These are phyloP conservation scores for Sporothrix variecibatus DNA, from an alignment of 2,329 filamentous ascomycete genomes.

Conservation along the genomic window DNA sequence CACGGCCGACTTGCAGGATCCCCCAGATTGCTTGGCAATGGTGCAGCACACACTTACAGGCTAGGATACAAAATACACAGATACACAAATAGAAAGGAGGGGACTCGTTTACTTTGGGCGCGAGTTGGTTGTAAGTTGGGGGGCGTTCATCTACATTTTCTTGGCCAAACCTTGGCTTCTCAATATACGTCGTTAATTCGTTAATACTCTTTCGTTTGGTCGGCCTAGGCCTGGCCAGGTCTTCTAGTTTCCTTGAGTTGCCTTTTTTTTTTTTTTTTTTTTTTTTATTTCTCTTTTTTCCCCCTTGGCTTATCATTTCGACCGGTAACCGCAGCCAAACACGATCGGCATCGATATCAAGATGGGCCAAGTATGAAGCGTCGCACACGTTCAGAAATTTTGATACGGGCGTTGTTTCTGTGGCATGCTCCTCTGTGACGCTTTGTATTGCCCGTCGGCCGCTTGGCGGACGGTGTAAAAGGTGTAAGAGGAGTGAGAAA, in stretches of 20 bases:
- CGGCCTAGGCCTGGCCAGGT: background rate
- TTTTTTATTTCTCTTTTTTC: background rate
- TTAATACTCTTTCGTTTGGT: background rate
- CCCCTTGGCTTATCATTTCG: constrained; percentile 4
- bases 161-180: background rate
- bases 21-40: constrained; percentile 19
- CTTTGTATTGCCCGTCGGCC: constrained; percentile 18
- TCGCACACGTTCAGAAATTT: background rate
- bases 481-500: background rate
- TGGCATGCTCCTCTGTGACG: background rate
- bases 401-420: constrained; percentile 12
- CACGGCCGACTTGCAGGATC: constrained; percentile 9
- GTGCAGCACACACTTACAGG: background rate
- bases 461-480: constrained; percentile 12
- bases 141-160: background rate
- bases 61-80: background rate
- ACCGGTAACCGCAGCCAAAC: constrained; percentile 11
- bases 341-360: constrained; percentile 11
- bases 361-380: background rate
- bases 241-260: background rate
- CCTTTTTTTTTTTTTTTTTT: background rate
- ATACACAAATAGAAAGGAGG: background rate
- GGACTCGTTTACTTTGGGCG: background rate
- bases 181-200: no score
- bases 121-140: background rate